Percentiles rank a stretch among this genome's conserved stretches.
Evolutionary conservation across 2,329 filamentous ascomycete genomes (phyloP).

Genomic region (Fusarium albosuccineum): DNA sequence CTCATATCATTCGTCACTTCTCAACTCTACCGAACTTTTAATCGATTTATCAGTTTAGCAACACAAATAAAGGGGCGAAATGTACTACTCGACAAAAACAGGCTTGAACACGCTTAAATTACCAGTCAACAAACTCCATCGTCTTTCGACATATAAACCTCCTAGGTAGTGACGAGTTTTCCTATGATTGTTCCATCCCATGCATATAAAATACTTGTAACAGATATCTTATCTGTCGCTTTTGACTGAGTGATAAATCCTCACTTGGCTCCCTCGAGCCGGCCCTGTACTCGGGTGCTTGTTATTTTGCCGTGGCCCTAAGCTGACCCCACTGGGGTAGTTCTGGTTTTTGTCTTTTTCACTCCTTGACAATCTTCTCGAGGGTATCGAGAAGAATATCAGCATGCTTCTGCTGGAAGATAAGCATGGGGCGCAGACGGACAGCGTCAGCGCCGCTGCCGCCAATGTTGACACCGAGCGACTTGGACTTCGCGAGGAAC

Average conservation of each 20-base stretch:
- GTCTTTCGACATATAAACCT: not conserved
- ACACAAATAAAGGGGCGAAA: not conserved
- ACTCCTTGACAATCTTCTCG: slow-evolving; percentile 76
- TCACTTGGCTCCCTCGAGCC: slow-evolving; percentile 12
- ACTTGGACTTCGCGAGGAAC: slow-evolving; percentile 84
- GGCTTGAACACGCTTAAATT: slow-evolving; percentile 6
- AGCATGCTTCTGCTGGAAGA: slow-evolving; percentile 92
- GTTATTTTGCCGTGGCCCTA: not conserved
- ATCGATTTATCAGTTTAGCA: too few relatives aligned
- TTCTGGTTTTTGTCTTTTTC: slow-evolving; percentile 30
- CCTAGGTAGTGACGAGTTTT: not conserved
- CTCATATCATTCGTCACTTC: not conserved
- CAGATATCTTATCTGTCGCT: slow-evolving; percentile 10
- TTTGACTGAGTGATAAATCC: slow-evolving; percentile 19
- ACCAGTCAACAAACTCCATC: slow-evolving; percentile 14
- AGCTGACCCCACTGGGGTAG: not conserved
- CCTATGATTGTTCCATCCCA: not conserved
- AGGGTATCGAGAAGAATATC: slow-evolving; percentile 84
- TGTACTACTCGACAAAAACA: not conserved
- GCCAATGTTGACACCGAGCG: slow-evolving; percentile 86
- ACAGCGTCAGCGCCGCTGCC: slow-evolving; percentile 83
- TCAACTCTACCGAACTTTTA: not conserved
- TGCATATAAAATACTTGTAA: not conserved
- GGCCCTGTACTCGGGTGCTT: slow-evolving; percentile 26
- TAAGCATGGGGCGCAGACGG: slow-evolving; percentile 87